Conservation (phyloP, 1,284 basidiomycete genomes). For the Ganoderma lucidum region DNA sequence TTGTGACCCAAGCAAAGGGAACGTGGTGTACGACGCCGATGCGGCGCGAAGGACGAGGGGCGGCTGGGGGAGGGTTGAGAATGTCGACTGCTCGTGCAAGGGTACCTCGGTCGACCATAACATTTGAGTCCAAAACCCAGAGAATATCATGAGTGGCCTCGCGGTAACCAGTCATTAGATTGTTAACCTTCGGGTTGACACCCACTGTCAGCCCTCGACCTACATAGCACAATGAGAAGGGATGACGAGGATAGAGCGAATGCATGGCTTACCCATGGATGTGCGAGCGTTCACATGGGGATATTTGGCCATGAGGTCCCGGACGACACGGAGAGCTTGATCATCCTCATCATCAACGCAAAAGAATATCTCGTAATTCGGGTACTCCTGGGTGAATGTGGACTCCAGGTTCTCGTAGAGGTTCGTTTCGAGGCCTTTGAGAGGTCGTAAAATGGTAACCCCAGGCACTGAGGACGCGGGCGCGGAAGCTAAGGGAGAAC, state of each 20-base stretch:
- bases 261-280: constrained; percentile 71
- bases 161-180: constrained; percentile 86
- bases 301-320: constrained; percentile 79
- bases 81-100: constrained; percentile 88
- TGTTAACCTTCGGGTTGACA: constrained; percentile 98
- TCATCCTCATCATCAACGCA: constrained; percentile 86
- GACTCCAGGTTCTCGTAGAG: constrained; percentile 94
- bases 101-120: constrained; percentile 82
- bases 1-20: constrained; percentile 85
- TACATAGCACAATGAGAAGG: constrained; percentile 23
- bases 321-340: constrained; percentile 82
- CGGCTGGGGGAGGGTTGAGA: constrained; percentile 53
- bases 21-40: constrained; percentile 97
- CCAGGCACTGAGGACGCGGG: constrained; percentile 71
- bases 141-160: constrained; percentile 89
- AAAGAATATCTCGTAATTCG: constrained; percentile 88
- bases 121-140: constrained; percentile 97
- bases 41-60: constrained; percentile 42
- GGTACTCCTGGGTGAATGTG: constrained; percentile 89
- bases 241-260: constrained; percentile 9
- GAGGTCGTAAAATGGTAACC: constrained; percentile 90
- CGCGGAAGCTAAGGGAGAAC: constrained; percentile 68
- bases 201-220: constrained; percentile 78
- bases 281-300: constrained; percentile 76
- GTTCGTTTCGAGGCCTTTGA: constrained; percentile 93